A percentile compares a stretch with the other conserved stretches of the same genome.
Conservation (phyloP, 148 eudicot species). For the Rheum nobile region DNA sequence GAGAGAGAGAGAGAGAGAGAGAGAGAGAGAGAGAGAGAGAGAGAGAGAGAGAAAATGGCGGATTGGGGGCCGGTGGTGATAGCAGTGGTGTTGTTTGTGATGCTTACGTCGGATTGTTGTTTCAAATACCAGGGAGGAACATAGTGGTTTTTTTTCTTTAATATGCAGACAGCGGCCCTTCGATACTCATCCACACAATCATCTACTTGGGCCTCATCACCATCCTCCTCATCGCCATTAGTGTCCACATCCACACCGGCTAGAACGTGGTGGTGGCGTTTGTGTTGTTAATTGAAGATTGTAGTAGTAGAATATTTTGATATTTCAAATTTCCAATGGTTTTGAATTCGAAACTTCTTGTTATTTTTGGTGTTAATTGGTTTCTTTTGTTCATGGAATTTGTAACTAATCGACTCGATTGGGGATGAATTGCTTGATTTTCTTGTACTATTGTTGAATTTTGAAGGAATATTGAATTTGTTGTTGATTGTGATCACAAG, state of each 20-base stretch:
- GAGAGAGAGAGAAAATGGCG: constrained; percentile 25
- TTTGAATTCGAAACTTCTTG: background rate
- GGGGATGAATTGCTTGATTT: background rate
- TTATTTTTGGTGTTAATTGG: background rate
- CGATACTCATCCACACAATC: constrained; percentile 43
- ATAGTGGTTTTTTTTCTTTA: constrained; percentile 37
- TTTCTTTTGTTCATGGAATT: background rate
- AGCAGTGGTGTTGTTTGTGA: constrained; percentile 47
- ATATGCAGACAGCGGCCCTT: constrained; percentile 53
- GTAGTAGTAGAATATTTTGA: background rate
- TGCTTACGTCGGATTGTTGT: constrained; percentile 39
- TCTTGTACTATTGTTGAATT: background rate
- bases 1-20: too few relatives aligned
- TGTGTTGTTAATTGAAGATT: background rate
- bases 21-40: too few relatives aligned
- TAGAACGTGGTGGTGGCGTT: constrained; percentile 1
- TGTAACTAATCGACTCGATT: background rate
- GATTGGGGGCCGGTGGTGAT: constrained; percentile 62
- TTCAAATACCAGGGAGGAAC: constrained; percentile 45
- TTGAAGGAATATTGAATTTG: background rate
- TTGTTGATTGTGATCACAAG: background rate
- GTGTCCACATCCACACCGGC: constrained; percentile 50
- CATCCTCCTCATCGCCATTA: constrained; percentile 42
- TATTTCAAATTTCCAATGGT: background rate
- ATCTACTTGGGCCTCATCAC: constrained; percentile 48